Percentiles rank a stretch among this genome's conserved stretches.
phyloP scores from a whole-genome alignment of 208 protist genomes.

The Crithidia fasciculata region DNA sequence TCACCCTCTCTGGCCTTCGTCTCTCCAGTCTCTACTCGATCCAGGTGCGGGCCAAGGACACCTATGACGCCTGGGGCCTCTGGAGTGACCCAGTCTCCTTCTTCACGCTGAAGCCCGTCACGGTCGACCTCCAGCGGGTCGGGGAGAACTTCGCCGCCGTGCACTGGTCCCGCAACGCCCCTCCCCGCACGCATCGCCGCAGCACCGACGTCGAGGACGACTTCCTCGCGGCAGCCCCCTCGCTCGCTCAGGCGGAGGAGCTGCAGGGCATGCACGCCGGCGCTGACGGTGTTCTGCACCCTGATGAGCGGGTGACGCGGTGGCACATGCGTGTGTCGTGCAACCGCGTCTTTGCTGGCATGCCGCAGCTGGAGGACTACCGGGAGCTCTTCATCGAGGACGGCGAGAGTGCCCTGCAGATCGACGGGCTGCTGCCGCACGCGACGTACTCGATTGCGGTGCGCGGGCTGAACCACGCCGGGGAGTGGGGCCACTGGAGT shows the following conservation, averaged over 20 bases:
- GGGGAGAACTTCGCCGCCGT: constrained; percentile 89
- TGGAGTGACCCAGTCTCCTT: constrained; percentile 86
- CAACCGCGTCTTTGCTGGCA: constrained; percentile 69
- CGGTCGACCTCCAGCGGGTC: constrained; percentile 50
- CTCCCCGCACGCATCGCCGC: neutral
- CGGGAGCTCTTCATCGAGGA: constrained; percentile 55
- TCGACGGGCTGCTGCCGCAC: constrained; percentile 73
- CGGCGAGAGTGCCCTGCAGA: constrained; percentile 49
- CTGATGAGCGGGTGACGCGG: constrained; percentile 70
- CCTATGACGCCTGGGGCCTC: constrained; percentile 91
- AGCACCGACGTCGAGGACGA: constrained; percentile 14
- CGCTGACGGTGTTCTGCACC: constrained; percentile 43
- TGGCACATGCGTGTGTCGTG: constrained; percentile 87
- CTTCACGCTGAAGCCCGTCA: constrained; percentile 81
- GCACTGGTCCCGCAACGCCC: constrained; percentile 70
- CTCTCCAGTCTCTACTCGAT: constrained; percentile 83
- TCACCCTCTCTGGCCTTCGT: constrained; percentile 66
- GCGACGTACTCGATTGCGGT: constrained; percentile 78
- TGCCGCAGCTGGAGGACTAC: constrained; percentile 64
- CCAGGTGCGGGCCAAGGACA: constrained; percentile 90
- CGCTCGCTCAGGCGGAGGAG: constrained; percentile 1
- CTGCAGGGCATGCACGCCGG: constrained; percentile 31
- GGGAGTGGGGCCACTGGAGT: constrained; percentile 92
- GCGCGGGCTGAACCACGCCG: constrained; percentile 68
- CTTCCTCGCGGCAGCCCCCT: neutral